phyloP scores from a whole-genome alignment of 257 asterid species.

The Petunia secreta region DNA sequence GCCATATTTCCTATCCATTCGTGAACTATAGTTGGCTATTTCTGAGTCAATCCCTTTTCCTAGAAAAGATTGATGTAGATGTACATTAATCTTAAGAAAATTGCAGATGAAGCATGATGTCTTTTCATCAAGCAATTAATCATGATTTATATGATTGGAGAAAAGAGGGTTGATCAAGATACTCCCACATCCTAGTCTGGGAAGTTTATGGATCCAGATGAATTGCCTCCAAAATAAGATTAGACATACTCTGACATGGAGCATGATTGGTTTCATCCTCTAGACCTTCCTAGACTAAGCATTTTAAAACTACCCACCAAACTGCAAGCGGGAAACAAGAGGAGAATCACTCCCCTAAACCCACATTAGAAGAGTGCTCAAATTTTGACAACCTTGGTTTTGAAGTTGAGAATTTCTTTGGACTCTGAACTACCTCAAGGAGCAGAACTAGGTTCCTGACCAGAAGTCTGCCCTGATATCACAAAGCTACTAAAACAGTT shows the following conservation, averaged over 20 bases:
- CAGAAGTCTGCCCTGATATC: neutral
- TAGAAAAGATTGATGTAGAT: neutral
- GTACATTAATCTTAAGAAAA: conserved; percentile 3
- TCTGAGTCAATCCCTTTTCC: neutral
- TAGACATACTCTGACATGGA: neutral
- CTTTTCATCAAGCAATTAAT: conserved; percentile 10
- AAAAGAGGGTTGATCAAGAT: neutral
- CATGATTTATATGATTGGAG: neutral
- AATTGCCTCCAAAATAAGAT: neutral
- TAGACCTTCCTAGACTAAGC: conserved; percentile 5
- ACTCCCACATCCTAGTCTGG: neutral
- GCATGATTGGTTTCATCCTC: neutral
- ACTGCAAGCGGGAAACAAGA: neutral
- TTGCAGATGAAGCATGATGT: neutral
- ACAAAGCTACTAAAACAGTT: neutral
- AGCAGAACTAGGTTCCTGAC: neutral
- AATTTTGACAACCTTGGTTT: neutral
- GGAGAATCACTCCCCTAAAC: conserved; percentile 14
- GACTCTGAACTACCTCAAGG: conserved; percentile 22
- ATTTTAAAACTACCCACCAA: neutral
- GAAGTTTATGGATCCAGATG: neutral
- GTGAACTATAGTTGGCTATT: neutral
- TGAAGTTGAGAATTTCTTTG: conserved; percentile 14
- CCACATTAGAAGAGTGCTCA: conserved; percentile 11
- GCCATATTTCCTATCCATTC: neutral